Base-by-base conservation (phyloP, 2,329 filamentous ascomycete species). In the Blastomyces gilchristii region DNA sequence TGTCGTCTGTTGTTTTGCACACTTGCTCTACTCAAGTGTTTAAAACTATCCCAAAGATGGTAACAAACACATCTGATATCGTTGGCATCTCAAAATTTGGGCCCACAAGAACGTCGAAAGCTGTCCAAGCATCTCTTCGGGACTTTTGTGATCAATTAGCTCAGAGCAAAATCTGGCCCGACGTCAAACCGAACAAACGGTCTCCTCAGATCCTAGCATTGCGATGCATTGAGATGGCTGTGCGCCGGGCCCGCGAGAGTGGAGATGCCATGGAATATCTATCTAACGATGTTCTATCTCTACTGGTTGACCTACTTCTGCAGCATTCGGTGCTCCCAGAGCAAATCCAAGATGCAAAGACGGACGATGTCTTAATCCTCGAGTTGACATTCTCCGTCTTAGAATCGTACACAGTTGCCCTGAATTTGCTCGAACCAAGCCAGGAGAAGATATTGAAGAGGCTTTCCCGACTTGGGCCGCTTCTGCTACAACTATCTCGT, bases 391-490 rank as follows among this genome's bases (percentile, higher is more conserved):
- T 78, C 52, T 74, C 74, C 12, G 72, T 77, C 25, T 63, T 78
- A 50, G 76, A 78, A 63, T 70, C 70, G 28, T 75, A 75, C 61
- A 75, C 73, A 16, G 68, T 72, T 28, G 67, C 71, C 37, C 66
- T 69, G 7, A 69, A 64, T n/a, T 65, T 68, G 8, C 67, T 73
- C 39, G 67, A 68, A 37, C n/a, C 68, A 39, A 68, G 69, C 8
- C 67, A 75, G 37, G 68, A 68, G 61, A 66, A 68, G 50, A 66
- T 69, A 11, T 62, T 77, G 22, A 68, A 67, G 34, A 67, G 67
- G 25, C 71, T 78, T 63, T 66, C 71, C 66, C 58, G 67, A 67
- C 47, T 74, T 68, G 63, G 82, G 78, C 64, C 67, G 68, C 53
- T 77, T 76, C 63, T 82, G 75, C 62, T 63, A 7, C 64, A 64